Conservation (phyloP, 306 rosid species). For the Corylus avellana region DNA sequence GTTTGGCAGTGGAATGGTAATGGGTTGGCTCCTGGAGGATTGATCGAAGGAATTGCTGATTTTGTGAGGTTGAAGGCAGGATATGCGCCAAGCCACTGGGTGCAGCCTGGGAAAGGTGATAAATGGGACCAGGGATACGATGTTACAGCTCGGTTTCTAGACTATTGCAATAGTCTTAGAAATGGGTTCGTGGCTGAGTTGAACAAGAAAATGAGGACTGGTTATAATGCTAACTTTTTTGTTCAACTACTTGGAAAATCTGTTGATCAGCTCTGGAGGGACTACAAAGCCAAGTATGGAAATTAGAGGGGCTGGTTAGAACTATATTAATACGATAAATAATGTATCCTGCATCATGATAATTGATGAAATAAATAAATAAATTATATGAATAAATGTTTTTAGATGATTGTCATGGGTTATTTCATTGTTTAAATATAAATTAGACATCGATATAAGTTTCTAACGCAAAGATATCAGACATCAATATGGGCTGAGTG, state of each 20-base stretch:
- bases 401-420: too few species aligned
- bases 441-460: background rate
- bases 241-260: conserved; percentile 41
- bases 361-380: background rate
- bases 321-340: background rate
- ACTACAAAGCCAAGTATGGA: conserved; percentile 49
- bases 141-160: conserved; percentile 44
- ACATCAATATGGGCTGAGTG: conserved; percentile 38
- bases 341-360: background rate
- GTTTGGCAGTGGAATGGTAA: too few species aligned
- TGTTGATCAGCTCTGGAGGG: conserved; percentile 49
- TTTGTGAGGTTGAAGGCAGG: too few species aligned
- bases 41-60: too few species aligned
- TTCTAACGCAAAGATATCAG: conserved; percentile 24
- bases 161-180: conserved; percentile 30
- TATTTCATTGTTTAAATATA: too few species aligned
- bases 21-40: too few species aligned
- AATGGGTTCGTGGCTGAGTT: conserved; percentile 52
- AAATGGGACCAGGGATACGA: conserved; percentile 46
- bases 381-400: background rate
- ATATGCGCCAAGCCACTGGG: too few species aligned
- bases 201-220: conserved; percentile 38
- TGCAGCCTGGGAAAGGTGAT: conserved; percentile 31
- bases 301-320: background rate
- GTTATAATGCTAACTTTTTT: conserved; percentile 43